Base-by-base conservation (phyloP, 805 yeast species). In the Hanseniaspora thailandica region DNA sequence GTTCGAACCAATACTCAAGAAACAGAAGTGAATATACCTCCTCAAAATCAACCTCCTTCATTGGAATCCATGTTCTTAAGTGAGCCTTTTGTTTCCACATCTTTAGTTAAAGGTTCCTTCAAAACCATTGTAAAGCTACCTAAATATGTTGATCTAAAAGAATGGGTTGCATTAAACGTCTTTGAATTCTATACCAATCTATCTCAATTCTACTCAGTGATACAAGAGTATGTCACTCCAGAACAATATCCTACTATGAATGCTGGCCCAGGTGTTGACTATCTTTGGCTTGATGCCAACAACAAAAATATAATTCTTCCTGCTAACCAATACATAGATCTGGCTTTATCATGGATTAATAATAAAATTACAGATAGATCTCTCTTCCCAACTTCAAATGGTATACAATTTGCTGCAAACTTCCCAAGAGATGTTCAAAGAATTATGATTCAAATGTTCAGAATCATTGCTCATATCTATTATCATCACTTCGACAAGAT, bases 101-200 rank as follows among this genome's bases (percentile, higher is more conserved):
- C 97, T 0, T 71, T 93, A 34, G 98, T 94, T 19, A 93, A 90
- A 64, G 99, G 99, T 17, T 85, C 96, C 0, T 93, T 88, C 71
- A 88, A 86, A 63, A 89, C 98, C 1, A 93, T 93, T 58, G 97
- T 93, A 1, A 95, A 86, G 63, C 72, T 87, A 22, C 98, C 99
- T 19, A 87, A 86, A 63, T 90, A 90, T 63, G 97, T 94, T 12
- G 97, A 93, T 62, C 75, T 79, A 56, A 86, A 88, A 53, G 99
- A 93, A 66, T 93, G 99, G 99, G 73, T 93, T 17, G 96, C 97
- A 1, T 76, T 93, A 54, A 93, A 88, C 52, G 80, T 86, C 6
- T 89, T 89, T 67, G 98, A 93, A 67, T 78, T 86, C 59, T 87
- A 82, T 70, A 84, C 84, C 47, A 87, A 86, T 62, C 68, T 93